These are phyloP conservation scores for Agrocybe pediades DNA, from an alignment of 768 basidiomycete genomes.

Conservation along the genomic window DNA sequence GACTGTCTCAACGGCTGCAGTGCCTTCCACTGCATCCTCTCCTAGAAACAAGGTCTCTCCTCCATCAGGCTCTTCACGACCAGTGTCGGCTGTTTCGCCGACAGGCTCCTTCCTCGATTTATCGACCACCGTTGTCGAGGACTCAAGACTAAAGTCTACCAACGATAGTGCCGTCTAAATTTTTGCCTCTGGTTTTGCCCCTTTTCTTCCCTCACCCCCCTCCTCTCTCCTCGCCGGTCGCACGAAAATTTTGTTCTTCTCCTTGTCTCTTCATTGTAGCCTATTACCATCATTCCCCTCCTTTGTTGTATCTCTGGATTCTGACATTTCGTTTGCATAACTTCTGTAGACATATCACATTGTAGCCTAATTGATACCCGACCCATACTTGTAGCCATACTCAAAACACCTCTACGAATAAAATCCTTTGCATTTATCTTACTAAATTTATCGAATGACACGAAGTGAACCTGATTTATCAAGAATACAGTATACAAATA, in stretches of 20 bases:
- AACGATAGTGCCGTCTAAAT: conserved; percentile 18
- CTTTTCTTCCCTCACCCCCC: not conserved
- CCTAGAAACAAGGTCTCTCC: conserved; percentile 10
- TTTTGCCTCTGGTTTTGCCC: too few species aligned
- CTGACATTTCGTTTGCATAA: conserved; percentile 1
- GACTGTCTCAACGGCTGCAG: conserved; percentile 3
- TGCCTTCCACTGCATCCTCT: not conserved
- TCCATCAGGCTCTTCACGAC: conserved; percentile 13
- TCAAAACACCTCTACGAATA: not conserved
- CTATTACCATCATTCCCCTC: not conserved
- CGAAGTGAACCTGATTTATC: too few species aligned
- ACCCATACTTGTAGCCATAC: not conserved
- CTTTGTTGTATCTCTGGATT: conserved; percentile 11
- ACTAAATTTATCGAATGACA: not conserved
- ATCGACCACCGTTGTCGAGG: conserved; percentile 7
- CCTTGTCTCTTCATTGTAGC: conserved; percentile 13
- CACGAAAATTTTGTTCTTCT: not conserved
- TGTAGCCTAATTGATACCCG: not conserved
- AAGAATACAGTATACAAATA: not conserved
- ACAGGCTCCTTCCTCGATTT: conserved; percentile 28
- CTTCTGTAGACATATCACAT: not conserved
- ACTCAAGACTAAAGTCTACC: not conserved
- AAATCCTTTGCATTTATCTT: not conserved
- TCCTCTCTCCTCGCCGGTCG: not conserved
- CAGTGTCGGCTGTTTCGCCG: not conserved